Evolutionary conservation across 2,329 filamentous ascomycete species (phyloP).

Genomic region (Fusarium cyanostomum): DNA sequence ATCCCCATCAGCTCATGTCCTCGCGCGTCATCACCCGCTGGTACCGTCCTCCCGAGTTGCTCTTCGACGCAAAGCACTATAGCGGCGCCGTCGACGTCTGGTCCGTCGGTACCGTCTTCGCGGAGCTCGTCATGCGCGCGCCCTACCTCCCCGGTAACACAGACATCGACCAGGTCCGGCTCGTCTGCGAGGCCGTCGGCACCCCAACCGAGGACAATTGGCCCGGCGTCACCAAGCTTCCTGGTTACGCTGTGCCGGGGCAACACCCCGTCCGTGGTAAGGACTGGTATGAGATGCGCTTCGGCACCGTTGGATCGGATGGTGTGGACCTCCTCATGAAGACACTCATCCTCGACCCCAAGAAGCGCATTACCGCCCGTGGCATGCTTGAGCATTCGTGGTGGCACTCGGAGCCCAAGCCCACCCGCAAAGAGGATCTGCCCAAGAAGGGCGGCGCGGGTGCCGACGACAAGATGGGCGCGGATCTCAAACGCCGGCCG

Average conservation of each 20-base stretch:
- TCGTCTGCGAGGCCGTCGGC: slow-evolving; percentile 86
- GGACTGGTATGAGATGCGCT: slow-evolving; percentile 78
- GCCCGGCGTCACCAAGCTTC: slow-evolving; percentile 86
- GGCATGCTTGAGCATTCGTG: slow-evolving; percentile 84
- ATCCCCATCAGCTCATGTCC: slow-evolving; percentile 90
- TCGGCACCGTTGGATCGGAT: slow-evolving; percentile 80
- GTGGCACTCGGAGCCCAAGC: slow-evolving; percentile 86
- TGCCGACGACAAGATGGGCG: slow-evolving; percentile 78
- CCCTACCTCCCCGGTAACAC: slow-evolving; percentile 86
- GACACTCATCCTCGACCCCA: slow-evolving; percentile 87
- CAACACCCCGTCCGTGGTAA: slow-evolving; percentile 70
- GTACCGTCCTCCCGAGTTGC: slow-evolving; percentile 93
- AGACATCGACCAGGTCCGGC: slow-evolving; percentile 85
- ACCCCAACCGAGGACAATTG: slow-evolving; percentile 94
- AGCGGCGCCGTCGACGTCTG: slow-evolving; percentile 92
- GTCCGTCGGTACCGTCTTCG: slow-evolving; percentile 92
- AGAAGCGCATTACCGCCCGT: slow-evolving; percentile 79
- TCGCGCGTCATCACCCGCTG: slow-evolving; percentile 95
- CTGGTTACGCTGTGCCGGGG: slow-evolving; percentile 79
- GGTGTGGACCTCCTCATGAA: slow-evolving; percentile 90
- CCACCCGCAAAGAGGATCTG: slow-evolving; percentile 82
- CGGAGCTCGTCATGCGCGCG: slow-evolving; percentile 83
- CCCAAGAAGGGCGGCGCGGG: slow-evolving; percentile 79
- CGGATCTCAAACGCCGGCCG: slow-evolving; percentile 78
- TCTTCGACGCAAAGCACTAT: slow-evolving; percentile 91